phyloP scores from a whole-genome alignment of 305 asterid species.

The Andrographis paniculata region DNA sequence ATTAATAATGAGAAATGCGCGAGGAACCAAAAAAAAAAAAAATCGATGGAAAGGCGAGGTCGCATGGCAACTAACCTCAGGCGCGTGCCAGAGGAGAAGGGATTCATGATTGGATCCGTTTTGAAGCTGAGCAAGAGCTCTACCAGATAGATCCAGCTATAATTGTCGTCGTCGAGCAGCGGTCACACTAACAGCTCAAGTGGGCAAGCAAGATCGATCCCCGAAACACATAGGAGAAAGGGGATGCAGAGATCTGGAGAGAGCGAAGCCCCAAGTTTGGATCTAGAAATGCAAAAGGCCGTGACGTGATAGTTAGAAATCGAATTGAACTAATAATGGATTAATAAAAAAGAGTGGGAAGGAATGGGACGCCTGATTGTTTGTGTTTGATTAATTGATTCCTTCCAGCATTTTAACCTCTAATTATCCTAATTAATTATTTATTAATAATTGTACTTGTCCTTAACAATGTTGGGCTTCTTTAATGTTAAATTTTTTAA shows the following conservation, averaged over 20 bases:
- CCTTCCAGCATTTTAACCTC: too few species aligned
- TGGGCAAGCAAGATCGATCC: slow-evolving; percentile 9
- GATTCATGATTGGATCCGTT: slow-evolving; percentile 81
- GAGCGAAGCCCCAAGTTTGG: slow-evolving; percentile 18
- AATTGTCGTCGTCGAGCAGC: slow-evolving; percentile 9
- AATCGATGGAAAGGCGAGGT: neutral
- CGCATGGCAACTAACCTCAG: slow-evolving; percentile 55
- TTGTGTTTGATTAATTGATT: too few species aligned
- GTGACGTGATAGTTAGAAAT: too few species aligned
- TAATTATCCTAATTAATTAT: too few species aligned
- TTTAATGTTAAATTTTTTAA: too few species aligned
- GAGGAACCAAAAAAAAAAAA: neutral
- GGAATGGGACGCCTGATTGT: too few species aligned
- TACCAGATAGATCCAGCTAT: slow-evolving; percentile 83
- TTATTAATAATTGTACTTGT: too few species aligned
- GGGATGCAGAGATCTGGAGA: slow-evolving; percentile 30
- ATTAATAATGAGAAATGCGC: slow-evolving; percentile 1
- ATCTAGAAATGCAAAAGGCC: too few species aligned
- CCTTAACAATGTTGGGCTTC: too few species aligned
- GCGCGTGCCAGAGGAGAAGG: slow-evolving; percentile 89
- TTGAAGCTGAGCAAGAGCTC: slow-evolving; percentile 57
- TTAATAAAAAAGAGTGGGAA: too few species aligned
- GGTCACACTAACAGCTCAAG: slow-evolving; percentile 31
- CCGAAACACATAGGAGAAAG: slow-evolving; percentile 19
- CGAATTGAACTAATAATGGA: too few species aligned